Percentiles rank a stretch among this genome's conserved stretches.
These are phyloP conservation scores for Xylaria nigripes DNA, from an alignment of 495 filamentous ascomycete species.

Conservation along the genomic window DNA sequence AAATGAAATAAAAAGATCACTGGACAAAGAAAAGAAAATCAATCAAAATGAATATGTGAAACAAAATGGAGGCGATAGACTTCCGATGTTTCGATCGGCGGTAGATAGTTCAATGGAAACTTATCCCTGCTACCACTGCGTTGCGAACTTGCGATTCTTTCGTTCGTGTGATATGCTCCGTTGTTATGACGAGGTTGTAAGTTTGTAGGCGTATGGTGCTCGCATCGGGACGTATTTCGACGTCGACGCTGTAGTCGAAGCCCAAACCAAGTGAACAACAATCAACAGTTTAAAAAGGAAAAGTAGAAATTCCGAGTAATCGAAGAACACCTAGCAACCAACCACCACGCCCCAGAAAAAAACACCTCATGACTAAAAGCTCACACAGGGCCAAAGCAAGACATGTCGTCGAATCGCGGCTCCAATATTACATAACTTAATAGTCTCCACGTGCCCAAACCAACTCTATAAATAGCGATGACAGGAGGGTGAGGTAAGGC, in stretches of 20 bases:
- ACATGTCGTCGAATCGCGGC: slow-evolving; percentile 5
- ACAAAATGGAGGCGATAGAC: slow-evolving; percentile 7
- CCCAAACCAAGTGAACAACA: no score
- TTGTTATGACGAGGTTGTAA: no score
- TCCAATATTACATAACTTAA: slow-evolving; percentile 2
- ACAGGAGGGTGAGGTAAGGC: slow-evolving; percentile 6
- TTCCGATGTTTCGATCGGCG: slow-evolving; percentile 6
- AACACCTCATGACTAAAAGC: background rate
- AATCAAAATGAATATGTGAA: background rate
- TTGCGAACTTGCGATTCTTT: background rate
- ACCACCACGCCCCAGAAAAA: background rate
- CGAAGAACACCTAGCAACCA: no score
- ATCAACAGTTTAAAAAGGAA: no score
- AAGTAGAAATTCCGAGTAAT: no score
- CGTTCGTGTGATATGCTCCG: background rate
- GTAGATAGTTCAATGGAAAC: slow-evolving; percentile 9
- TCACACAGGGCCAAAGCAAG: background rate
- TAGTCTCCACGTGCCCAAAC: background rate
- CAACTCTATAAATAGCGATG: slow-evolving; percentile 3
- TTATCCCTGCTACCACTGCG: background rate
- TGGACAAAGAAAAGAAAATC: background rate
- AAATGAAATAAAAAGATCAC: background rate
- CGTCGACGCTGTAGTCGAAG: no score
- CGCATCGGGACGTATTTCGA: no score
- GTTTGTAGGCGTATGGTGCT: no score